Conservation (phyloP, 306 rosid genomes). For the Quercus berberidifolia region DNA sequence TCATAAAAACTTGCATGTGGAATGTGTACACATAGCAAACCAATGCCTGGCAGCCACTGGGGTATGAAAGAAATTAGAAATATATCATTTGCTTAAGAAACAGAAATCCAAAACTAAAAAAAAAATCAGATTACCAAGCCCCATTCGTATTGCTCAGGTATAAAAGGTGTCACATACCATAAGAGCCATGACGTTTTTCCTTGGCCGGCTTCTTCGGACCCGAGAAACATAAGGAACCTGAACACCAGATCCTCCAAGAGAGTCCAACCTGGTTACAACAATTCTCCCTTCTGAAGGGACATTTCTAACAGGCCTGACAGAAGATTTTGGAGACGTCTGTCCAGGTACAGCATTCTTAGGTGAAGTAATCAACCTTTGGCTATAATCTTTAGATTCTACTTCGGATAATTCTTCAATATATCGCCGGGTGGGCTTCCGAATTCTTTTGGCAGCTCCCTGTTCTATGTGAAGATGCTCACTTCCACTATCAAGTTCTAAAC, state of each 20-base stretch:
- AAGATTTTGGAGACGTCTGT: conserved; percentile 37
- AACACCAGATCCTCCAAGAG: conserved; percentile 78
- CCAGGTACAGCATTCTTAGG: conserved; percentile 39
- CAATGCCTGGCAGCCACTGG: neutral
- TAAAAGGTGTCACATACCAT: conserved; percentile 54
- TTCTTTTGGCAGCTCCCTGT: conserved; percentile 73
- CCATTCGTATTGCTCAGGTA: neutral
- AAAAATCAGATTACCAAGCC: neutral
- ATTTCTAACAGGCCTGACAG: conserved; percentile 41
- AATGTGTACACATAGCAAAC: neutral
- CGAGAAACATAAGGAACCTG: conserved; percentile 85
- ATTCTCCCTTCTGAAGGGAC: conserved; percentile 51
- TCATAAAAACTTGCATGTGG: neutral
- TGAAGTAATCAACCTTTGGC: conserved; percentile 40
- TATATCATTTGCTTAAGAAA: neutral
- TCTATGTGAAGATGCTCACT: conserved; percentile 43
- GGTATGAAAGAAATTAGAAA: neutral
- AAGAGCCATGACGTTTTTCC: conserved; percentile 68
- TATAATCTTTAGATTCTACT: conserved; percentile 60
- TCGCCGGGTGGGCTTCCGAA: conserved; percentile 90
- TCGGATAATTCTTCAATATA: conserved; percentile 97
- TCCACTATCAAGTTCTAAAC: conserved; percentile 48
- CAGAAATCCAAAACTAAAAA: conserved; percentile 1
- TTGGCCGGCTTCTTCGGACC: conserved; percentile 91
- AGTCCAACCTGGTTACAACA: conserved; percentile 62